Evolutionary conservation across 352 stramenopile species (phyloP).

Genomic region (Globisporangium yorkense): DNA sequence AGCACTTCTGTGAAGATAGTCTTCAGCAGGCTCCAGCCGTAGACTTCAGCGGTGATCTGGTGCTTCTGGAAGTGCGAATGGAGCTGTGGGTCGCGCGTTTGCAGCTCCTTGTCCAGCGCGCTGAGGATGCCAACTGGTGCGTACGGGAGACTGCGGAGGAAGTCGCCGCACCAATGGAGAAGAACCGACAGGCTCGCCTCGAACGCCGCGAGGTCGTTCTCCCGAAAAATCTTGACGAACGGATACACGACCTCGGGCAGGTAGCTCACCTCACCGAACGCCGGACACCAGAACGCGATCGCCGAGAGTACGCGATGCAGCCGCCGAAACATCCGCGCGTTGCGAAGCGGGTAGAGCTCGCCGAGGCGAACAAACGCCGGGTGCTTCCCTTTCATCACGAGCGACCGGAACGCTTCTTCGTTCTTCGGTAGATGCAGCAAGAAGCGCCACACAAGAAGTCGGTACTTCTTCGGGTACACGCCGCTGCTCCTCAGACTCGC

Average conservation of each 20-base stretch:
- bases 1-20: conserved; percentile 88
- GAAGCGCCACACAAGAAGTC: conserved; percentile 80
- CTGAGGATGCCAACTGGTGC: conserved; percentile 67
- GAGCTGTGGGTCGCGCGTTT: conserved; percentile 62
- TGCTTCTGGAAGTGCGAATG: conserved; percentile 73
- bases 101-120: conserved; percentile 65
- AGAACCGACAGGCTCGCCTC: conserved; percentile 83
- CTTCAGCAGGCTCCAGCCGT: conserved; percentile 83
- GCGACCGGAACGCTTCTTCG: conserved; percentile 60
- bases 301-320: conserved; percentile 78
- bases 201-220: conserved; percentile 88
- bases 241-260: conserved; percentile 83
- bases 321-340: conserved; percentile 65
- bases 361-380: conserved; percentile 58
- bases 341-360: conserved; percentile 76
- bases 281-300: conserved; percentile 88
- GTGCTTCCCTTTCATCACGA: conserved; percentile 76
- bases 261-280: conserved; percentile 83
- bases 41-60: conserved; percentile 52
- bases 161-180: conserved; percentile 81
- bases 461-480: conserved; percentile 77
- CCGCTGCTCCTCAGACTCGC: conserved; percentile 64
- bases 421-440: conserved; percentile 83
- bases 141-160: conserved; percentile 80
- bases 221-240: conserved; percentile 82